A percentile compares a stretch with the other conserved stretches of the same genome.
Evolutionary conservation across 1,284 basidiomycete species (phyloP).

Genomic region (Tilletiaria anomala): DNA sequence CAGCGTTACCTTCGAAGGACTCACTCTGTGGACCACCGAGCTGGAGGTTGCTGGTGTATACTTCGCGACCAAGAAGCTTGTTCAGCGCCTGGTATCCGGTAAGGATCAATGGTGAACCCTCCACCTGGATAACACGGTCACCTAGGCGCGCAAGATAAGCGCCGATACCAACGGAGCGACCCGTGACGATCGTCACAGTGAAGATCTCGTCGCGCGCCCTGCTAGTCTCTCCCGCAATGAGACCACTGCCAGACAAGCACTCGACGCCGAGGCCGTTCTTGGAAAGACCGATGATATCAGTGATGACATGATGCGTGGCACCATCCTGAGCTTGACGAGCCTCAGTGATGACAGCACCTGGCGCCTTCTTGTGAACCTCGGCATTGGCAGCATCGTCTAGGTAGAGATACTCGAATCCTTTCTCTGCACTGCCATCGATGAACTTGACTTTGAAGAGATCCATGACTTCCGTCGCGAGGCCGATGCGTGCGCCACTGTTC

Average conservation of each 20-base stretch:
- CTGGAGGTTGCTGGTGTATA: conserved; percentile 96
- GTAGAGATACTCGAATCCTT: conserved; percentile 93
- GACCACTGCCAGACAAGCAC: conserved; percentile 83
- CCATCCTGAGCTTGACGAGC: conserved; percentile 67
- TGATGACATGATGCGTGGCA: conserved; percentile 80
- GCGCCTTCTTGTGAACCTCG: conserved; percentile 46
- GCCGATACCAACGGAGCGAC: conserved; percentile 96
- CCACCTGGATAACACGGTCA: conserved; percentile 94
- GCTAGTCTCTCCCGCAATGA: conserved; percentile 96
- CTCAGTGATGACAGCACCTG: conserved; percentile 59
- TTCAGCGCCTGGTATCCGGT: conserved; percentile 94
- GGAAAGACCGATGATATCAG: conserved; percentile 75
- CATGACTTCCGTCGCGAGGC: conserved; percentile 83
- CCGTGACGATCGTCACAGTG: conserved; percentile 96
- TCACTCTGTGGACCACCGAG: conserved; percentile 74
- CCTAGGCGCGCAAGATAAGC: conserved; percentile 97
- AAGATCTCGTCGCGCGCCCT: conserved; percentile 98
- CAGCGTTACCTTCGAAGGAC: too few species aligned
- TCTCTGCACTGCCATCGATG: conserved; percentile 63
- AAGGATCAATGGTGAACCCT: conserved; percentile 96
- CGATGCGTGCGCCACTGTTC: conserved; percentile 94
- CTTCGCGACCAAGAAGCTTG: conserved; percentile 97
- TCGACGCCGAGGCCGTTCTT: conserved; percentile 98
- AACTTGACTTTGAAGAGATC: conserved; percentile 82
- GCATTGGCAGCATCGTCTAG: conserved; percentile 47